These are phyloP conservation scores for Acorus calamus DNA, from an alignment of 106 monocot species.

Conservation along the genomic window DNA sequence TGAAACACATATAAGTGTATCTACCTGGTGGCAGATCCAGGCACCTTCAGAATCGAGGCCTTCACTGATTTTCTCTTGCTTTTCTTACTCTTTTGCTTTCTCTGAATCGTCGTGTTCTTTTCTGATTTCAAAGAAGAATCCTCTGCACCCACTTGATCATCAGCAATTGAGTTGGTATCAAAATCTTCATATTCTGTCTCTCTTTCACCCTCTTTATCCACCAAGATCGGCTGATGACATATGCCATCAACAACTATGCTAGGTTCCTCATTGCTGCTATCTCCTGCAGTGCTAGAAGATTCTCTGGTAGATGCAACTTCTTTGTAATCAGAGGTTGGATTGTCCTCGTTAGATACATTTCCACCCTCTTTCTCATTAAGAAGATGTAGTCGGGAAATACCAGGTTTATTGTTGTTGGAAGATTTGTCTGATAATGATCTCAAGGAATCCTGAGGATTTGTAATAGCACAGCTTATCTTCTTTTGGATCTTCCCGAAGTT, in stretches of 20 bases:
- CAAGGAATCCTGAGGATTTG: neutral
- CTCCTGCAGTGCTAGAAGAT: constrained; percentile 5
- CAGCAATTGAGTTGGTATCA: neutral
- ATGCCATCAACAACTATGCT: neutral
- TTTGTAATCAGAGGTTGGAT: neutral
- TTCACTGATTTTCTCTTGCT: constrained; percentile 27
- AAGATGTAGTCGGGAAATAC: neutral
- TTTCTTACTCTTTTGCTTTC: constrained; percentile 18
- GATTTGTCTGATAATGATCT: neutral
- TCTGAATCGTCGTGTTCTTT: constrained; percentile 7
- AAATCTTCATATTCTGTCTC: neutral
- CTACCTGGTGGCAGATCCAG: constrained; percentile 30
- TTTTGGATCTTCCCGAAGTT: constrained; percentile 16
- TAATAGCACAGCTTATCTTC: constrained; percentile 11
- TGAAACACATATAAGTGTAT: neutral
- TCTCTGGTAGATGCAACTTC: neutral
- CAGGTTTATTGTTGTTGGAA: neutral
- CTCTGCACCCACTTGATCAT: neutral
- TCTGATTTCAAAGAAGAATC: neutral
- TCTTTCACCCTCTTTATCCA: neutral
- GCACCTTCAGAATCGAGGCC: constrained; percentile 20
- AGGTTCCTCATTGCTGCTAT: constrained; percentile 3
- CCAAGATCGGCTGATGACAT: neutral
- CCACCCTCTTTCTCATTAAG: neutral
- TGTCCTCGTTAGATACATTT: neutral